Evolutionary conservation across 73 alveolate genomes (phyloP).

Genomic region (Tetrahymena borealis): DNA sequence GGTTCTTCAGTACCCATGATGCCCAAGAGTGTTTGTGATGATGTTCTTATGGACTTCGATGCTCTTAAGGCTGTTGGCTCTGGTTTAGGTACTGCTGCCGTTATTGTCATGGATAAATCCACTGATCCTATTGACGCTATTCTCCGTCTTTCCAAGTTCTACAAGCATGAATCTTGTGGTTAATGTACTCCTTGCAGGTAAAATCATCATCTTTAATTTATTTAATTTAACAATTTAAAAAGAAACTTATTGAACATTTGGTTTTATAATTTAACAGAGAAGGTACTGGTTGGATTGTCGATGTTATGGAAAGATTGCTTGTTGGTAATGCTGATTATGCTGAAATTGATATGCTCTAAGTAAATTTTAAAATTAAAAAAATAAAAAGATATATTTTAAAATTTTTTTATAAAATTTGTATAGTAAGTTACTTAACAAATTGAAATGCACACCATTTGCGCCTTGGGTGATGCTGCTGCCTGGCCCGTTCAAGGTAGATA

Average conservation of each 20-base stretch:
- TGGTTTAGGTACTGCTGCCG: slow-evolving; percentile 94
- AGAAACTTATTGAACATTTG: no score
- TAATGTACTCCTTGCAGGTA: slow-evolving; percentile 83
- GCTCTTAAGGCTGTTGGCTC: slow-evolving; percentile 70
- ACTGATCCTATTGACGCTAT: slow-evolving; percentile 83
- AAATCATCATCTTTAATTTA: background rate
- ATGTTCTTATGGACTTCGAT: slow-evolving; percentile 87
- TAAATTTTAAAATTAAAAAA: background rate
- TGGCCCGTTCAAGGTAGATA: slow-evolving; percentile 75
- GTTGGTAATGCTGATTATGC: slow-evolving; percentile 86
- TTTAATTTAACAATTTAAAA: background rate
- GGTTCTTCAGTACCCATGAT: slow-evolving; percentile 85
- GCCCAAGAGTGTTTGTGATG: slow-evolving; percentile 67
- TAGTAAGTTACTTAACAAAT: slow-evolving; percentile 74
- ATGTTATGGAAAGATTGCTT: slow-evolving; percentile 66
- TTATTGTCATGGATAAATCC: slow-evolving; percentile 81
- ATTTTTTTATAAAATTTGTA: background rate
- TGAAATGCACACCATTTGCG: slow-evolving; percentile 90
- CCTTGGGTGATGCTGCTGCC: slow-evolving; percentile 93
- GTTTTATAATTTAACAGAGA: slow-evolving; percentile 50
- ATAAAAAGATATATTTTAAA: background rate
- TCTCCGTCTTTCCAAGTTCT: slow-evolving; percentile 72
- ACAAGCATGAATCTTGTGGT: slow-evolving; percentile 86
- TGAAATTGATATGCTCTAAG: slow-evolving; percentile 80
- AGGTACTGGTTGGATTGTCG: slow-evolving; percentile 88